Conservation (phyloP, 768 basidiomycete species). For the Trametes elegans region DNA sequence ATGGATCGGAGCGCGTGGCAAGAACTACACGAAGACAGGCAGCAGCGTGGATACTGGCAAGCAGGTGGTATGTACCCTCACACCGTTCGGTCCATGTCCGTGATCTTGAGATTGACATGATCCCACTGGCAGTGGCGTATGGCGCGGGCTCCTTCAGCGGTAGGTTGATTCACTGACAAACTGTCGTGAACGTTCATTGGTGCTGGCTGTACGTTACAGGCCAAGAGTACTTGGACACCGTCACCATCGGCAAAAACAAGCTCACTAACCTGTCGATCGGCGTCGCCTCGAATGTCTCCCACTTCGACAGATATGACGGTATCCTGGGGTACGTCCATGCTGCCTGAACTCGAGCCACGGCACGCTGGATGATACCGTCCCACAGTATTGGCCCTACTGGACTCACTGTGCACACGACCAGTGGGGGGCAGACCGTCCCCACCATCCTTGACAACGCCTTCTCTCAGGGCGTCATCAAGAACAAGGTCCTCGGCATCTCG, state of each 20-base stretch:
- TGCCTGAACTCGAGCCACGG: too few relatives aligned
- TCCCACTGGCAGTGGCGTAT: slow-evolving; percentile 4
- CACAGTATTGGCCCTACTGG: slow-evolving; percentile 44
- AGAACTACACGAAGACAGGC: slow-evolving; percentile 17
- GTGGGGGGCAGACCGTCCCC: neutral
- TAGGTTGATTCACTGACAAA: neutral
- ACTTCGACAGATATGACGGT: slow-evolving; percentile 51
- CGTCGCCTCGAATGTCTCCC: slow-evolving; percentile 46
- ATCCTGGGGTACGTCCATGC: slow-evolving; percentile 52
- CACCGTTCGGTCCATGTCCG: neutral
- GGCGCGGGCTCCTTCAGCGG: slow-evolving; percentile 9
- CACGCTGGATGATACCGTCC: neutral
- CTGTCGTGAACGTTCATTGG: neutral
- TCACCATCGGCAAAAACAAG: slow-evolving; percentile 36
- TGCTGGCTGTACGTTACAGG: slow-evolving; percentile 15
- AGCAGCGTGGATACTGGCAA: slow-evolving; percentile 21
- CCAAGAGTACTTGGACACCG: slow-evolving; percentile 35
- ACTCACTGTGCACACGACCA: slow-evolving; percentile 43
- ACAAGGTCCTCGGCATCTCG: slow-evolving; percentile 30
- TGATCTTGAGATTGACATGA: neutral
- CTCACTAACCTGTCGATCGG: slow-evolving; percentile 62
- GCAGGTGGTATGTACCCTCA: slow-evolving; percentile 15
- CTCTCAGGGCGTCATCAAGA: slow-evolving; percentile 27
- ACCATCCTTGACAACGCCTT: slow-evolving; percentile 43
- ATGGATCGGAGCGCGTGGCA: slow-evolving; percentile 23